These are phyloP conservation scores for Penicillium verrucosum DNA, from an alignment of 2,329 filamentous ascomycete species.

Conservation along the genomic window DNA sequence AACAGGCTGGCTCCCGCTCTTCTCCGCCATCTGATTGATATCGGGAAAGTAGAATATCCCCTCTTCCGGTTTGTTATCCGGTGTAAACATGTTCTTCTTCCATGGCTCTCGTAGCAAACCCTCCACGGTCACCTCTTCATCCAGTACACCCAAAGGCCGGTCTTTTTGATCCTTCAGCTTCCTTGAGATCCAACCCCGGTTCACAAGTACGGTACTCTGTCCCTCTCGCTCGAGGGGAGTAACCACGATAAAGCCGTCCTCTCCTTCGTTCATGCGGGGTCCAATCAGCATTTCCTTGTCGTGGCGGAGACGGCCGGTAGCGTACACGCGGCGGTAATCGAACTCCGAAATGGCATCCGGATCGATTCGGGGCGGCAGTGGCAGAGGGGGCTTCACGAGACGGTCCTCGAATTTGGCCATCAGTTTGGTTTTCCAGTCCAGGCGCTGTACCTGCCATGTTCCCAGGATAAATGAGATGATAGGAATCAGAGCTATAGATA, in stretches of 20 bases:
- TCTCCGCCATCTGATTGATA: conserved; percentile 81
- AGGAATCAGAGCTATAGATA: conserved; percentile 71
- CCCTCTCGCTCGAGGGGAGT: conserved; percentile 73
- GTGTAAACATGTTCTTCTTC: conserved; percentile 98
- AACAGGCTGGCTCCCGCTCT: conserved; percentile 79
- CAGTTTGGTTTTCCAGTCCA: conserved; percentile 90
- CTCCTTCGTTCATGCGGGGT: conserved; percentile 80
- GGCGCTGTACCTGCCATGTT: conserved; percentile 90
- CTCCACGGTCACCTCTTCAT: conserved; percentile 72
- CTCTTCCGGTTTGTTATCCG: conserved; percentile 77
- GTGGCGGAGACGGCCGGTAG: conserved; percentile 71
- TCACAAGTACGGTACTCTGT: conserved; percentile 73
- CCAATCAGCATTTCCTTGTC: conserved; percentile 96
- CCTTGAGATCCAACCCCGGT: conserved; percentile 88
- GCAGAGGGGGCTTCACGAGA: conserved; percentile 77
- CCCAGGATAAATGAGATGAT: conserved; percentile 86
- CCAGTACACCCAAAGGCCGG: conserved; percentile 63
- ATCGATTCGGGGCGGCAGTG: conserved; percentile 79
- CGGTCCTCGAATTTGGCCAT: conserved; percentile 91
- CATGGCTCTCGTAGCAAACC: conserved; percentile 83
- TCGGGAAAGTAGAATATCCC: conserved; percentile 94
- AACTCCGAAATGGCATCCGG: conserved; percentile 80
- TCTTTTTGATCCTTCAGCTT: conserved; percentile 63
- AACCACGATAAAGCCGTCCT: conserved; percentile 86
- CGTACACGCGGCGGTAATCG: conserved; percentile 81